Evolutionary conservation across 1,139 yeast species (phyloP).

Genomic region (Kazachstania sp.): DNA sequence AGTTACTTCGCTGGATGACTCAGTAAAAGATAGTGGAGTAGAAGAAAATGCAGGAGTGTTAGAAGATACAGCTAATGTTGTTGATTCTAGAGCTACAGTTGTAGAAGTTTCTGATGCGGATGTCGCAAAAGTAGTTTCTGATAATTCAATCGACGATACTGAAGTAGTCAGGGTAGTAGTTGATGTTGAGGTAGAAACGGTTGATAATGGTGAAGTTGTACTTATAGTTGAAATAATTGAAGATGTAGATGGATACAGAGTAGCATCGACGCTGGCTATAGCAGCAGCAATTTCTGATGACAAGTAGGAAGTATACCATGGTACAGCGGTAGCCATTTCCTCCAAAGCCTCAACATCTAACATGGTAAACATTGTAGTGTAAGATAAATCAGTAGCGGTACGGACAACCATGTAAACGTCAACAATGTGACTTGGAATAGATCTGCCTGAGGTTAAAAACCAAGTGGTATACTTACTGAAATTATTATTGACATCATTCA

Average conservation of each 20-base stretch:
- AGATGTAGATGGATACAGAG: constrained; percentile 1
- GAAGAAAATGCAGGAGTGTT: neutral
- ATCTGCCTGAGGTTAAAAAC: constrained; percentile 2
- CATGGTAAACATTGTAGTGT: constrained; percentile 6
- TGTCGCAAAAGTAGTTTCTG: neutral
- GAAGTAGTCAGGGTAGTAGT: neutral
- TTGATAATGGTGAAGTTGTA: neutral
- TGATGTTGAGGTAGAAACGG: neutral
- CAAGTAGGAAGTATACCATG: constrained; percentile 9
- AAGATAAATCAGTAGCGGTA: constrained; percentile 6
- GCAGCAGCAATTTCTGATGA: constrained; percentile 5
- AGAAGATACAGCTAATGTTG: neutral
- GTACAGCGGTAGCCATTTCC: constrained; percentile 5
- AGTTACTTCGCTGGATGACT: neutral
- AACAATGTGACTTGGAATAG: constrained; percentile 5
- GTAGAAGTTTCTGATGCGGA: neutral
- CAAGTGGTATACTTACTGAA: constrained; percentile 3
- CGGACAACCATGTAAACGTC: constrained; percentile 3
- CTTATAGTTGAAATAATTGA: neutral
- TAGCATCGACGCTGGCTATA: neutral
- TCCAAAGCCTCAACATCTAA: constrained; percentile 1
- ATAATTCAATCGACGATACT: neutral
- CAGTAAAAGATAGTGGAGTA: neutral
- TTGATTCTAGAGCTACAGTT: neutral
- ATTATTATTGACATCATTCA: constrained; percentile 4